Conservation (phyloP, 2,329 filamentous ascomycete genomes). For the Thelonectria blattea region DNA sequence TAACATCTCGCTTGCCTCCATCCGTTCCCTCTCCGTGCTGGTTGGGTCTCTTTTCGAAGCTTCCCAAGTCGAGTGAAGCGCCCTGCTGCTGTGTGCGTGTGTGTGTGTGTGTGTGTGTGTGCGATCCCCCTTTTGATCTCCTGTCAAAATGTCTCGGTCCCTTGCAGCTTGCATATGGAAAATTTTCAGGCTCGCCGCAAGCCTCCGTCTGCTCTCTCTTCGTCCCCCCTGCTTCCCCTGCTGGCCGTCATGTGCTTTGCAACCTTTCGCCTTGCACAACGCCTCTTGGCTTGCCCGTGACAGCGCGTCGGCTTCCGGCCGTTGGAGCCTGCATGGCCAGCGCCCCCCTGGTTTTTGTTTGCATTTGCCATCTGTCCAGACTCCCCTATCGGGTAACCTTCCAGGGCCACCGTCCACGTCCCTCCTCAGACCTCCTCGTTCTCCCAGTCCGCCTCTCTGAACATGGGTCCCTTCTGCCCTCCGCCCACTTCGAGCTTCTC, state of each 20-base stretch:
- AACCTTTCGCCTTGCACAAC: conserved; percentile 8
- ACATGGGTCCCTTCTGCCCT: conserved; percentile 61
- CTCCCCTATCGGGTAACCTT: background rate
- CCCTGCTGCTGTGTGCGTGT: conserved; percentile 3
- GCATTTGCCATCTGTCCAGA: conserved; percentile 1
- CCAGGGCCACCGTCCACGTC: background rate
- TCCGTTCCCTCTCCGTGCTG: conserved; percentile 6
- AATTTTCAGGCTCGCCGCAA: conserved; percentile 19
- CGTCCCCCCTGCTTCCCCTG: conserved; percentile 5
- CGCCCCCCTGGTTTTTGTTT: background rate
- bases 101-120: no score
- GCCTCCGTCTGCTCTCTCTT: no score
- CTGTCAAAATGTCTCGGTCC: conserved; percentile 25
- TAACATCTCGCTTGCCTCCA: conserved; percentile 7
- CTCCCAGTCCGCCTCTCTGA: conserved; percentile 70
- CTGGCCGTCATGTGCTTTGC: conserved; percentile 15
- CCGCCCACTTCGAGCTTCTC: conserved; percentile 76
- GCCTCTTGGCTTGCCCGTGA: conserved; percentile 9
- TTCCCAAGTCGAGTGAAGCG: conserved; percentile 7
- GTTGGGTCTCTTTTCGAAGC: conserved; percentile 20
- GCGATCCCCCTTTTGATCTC: conserved; percentile 11
- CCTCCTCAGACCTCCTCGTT: conserved; percentile 62
- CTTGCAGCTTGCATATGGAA: conserved; percentile 36
- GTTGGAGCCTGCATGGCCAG: background rate
- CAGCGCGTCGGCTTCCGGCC: background rate